A percentile compares a stretch with the other conserved stretches of the same genome.
Conservation (phyloP, 306 rosid species). For the Nissolia schottii region DNA sequence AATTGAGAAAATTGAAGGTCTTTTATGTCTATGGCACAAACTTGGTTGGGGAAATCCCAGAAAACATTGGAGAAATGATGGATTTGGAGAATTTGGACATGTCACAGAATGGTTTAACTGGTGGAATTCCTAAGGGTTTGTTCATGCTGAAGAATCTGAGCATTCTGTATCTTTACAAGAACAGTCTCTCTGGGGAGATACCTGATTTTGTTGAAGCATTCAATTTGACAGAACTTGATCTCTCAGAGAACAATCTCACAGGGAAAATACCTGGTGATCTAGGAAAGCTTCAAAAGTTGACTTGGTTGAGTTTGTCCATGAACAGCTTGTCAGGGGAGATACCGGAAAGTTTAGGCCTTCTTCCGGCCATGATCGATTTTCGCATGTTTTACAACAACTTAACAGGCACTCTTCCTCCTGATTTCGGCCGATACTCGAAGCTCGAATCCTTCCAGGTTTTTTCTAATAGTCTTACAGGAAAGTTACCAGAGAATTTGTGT, state of each 20-base stretch:
- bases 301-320: constrained; percentile 24
- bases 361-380: constrained; percentile 20
- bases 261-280: constrained; percentile 29
- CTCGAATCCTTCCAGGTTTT: constrained; percentile 19
- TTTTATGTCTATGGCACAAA: constrained; percentile 20
- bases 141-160: constrained; percentile 32
- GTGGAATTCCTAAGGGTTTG: constrained; percentile 18
- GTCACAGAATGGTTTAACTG: constrained; percentile 14
- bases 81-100: constrained; percentile 25
- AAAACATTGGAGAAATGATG: constrained; percentile 26
- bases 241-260: constrained; percentile 11
- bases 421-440: constrained; percentile 23
- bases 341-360: constrained; percentile 19
- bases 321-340: constrained; percentile 27
- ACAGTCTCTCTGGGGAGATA: constrained; percentile 26
- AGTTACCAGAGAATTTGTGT: constrained; percentile 30
- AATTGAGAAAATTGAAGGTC: constrained; percentile 21
- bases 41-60: constrained; percentile 29
- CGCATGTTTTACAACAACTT: constrained; percentile 17
- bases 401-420: constrained; percentile 33
- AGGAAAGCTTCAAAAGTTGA: constrained; percentile 20
- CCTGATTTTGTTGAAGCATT: constrained; percentile 27
- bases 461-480: constrained; percentile 16
- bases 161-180: neutral
- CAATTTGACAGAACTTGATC: constrained; percentile 19